phyloP scores from a whole-genome alignment of 345 rosid genomes.

The Geranium brycei region DNA sequence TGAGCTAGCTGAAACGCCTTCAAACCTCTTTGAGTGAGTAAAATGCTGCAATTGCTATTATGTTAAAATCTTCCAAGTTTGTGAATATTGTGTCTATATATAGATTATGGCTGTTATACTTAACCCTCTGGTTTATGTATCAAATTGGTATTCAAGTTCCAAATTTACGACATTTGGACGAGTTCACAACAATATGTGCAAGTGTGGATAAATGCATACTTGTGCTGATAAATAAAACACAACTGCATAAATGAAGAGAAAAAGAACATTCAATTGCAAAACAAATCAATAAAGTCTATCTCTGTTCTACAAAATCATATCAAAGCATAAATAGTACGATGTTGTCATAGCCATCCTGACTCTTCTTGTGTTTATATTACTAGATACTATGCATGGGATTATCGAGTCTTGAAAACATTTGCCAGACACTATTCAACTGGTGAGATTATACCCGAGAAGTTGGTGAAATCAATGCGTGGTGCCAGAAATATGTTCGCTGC shows the following conservation, averaged over 20 bases:
- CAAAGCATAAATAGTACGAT: too few species aligned
- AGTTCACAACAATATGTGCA: too few species aligned
- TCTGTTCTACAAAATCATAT: not conserved
- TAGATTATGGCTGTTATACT: too few species aligned
- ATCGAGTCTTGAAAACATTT: slow-evolving; percentile 63
- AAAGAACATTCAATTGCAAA: not conserved
- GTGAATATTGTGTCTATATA: not conserved
- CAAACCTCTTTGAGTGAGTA: slow-evolving; percentile 93
- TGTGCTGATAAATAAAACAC: not conserved
- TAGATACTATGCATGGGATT: slow-evolving; percentile 89
- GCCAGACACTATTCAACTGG: slow-evolving; percentile 78
- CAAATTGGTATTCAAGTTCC: not conserved
- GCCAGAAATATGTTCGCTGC: slow-evolving; percentile 92
- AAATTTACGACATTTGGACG: too few species aligned
- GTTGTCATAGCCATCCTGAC: not conserved
- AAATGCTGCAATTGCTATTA: slow-evolving; percentile 4
- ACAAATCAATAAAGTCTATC: not conserved
- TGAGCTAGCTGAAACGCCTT: slow-evolving; percentile 91
- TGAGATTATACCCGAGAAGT: slow-evolving; percentile 69
- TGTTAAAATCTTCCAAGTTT: slow-evolving; percentile 3
- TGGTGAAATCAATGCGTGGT: slow-evolving; percentile 67
- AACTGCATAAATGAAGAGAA: not conserved
- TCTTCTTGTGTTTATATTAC: slow-evolving; percentile 13
- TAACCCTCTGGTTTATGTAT: not conserved
- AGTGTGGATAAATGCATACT: too few species aligned